These are phyloP conservation scores for Rhizoclosmatium globosum DNA, from an alignment of 192 early-diverging fungal genomes.

Conservation along the genomic window DNA sequence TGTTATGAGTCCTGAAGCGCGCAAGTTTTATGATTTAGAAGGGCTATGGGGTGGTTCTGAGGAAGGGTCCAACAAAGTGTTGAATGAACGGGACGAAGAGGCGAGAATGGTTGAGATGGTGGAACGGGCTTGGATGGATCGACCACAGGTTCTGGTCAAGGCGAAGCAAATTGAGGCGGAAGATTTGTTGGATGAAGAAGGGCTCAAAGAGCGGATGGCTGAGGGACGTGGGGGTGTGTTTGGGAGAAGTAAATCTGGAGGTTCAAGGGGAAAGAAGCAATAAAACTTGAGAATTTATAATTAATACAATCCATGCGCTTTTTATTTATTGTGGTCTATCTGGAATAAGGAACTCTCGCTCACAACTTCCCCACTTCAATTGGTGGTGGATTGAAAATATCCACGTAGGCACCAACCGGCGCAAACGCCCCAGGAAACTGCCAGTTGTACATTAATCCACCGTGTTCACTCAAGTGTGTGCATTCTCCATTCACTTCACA, in stretches of 20 bases:
- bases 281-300: no score
- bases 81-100: slow-evolving; percentile 1
- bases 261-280: no score
- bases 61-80: not conserved
- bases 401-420: no score
- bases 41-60: slow-evolving; percentile 68
- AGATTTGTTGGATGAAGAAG: slow-evolving; percentile 39
- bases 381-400: no score
- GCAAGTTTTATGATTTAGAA: slow-evolving; percentile 75
- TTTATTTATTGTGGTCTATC: no score
- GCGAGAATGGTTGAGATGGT: slow-evolving; percentile 31
- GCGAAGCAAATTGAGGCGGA: slow-evolving; percentile 47
- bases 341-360: no score
- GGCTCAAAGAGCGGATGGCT: slow-evolving; percentile 2
- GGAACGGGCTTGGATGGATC: slow-evolving; percentile 38
- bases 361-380: no score
- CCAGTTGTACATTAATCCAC: not conserved
- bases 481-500: not conserved
- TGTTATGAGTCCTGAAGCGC: slow-evolving; percentile 78
- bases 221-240: not conserved
- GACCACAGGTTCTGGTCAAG: slow-evolving; percentile 32
- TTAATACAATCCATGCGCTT: no score
- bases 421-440: not conserved
- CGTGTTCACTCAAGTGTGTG: not conserved
- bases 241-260: not conserved